Evolutionary conservation across 2,329 filamentous ascomycete genomes (phyloP).

Genomic region (Didymella pomorum): DNA sequence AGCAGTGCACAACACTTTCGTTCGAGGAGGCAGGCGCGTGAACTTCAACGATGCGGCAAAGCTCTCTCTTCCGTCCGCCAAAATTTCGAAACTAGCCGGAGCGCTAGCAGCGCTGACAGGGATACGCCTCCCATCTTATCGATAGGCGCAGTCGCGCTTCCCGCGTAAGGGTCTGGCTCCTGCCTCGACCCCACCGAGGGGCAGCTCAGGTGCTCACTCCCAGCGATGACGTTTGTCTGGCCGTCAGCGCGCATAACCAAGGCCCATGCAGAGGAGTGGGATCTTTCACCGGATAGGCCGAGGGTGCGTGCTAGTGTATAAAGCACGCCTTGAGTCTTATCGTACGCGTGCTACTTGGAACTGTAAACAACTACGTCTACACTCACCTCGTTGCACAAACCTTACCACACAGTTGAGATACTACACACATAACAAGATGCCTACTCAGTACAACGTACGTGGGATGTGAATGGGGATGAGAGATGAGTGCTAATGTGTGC

Average conservation of each 20-base stretch:
- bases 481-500: slow-evolving; percentile 9
- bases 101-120: slow-evolving; percentile 37
- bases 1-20: neutral
- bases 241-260: slow-evolving; percentile 35
- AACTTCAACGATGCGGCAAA: slow-evolving; percentile 17
- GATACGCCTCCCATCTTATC: slow-evolving; percentile 39
- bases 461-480: neutral
- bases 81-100: slow-evolving; percentile 45
- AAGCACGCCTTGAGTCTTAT: slow-evolving; percentile 29
- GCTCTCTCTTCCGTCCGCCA: slow-evolving; percentile 27
- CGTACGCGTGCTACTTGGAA: slow-evolving; percentile 19
- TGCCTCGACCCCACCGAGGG: slow-evolving; percentile 18
- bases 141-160: slow-evolving; percentile 31
- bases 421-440: slow-evolving; percentile 40
- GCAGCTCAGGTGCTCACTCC: slow-evolving; percentile 11
- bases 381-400: neutral
- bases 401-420: too few relatives aligned
- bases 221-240: slow-evolving; percentile 20
- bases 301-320: slow-evolving; percentile 31
- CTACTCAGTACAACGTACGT: slow-evolving; percentile 47
- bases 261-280: slow-evolving; percentile 27
- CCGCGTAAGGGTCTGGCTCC: neutral
- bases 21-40: slow-evolving; percentile 6
- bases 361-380: slow-evolving; percentile 13
- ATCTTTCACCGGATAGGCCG: slow-evolving; percentile 13